Base-by-base conservation (phyloP, 2,329 filamentous ascomycete genomes). In the Ophiosphaerella narmari region DNA sequence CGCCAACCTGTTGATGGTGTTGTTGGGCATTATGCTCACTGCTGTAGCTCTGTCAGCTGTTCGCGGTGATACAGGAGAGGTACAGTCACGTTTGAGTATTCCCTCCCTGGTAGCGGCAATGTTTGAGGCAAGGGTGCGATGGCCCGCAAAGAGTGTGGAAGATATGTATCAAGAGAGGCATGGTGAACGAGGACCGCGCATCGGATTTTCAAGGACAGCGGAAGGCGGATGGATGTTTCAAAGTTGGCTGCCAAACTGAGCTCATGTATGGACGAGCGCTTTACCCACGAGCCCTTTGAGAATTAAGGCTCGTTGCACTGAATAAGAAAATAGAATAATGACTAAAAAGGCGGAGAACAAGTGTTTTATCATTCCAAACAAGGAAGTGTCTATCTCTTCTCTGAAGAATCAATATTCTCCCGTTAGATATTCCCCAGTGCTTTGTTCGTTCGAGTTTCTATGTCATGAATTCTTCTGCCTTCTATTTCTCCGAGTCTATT, bases 111-210 rank as follows among this genome's bases (percentile, higher is more conserved):
- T 41, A 13, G 44, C 44, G n/a, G 37, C 44, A 18, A 36, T 23
- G 9, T 47, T 47, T 36, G 44, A 47, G 21, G 18, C 26, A 34
- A 14, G 37, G 14, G 44, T 16, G 5, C 7, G 16, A 29, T 21
- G 29, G 26, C 23, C 18, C 12, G 44, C 35, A 18, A 37, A 39
- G 18, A 8, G 24, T 9, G 18, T 41, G 2, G 44, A 47, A 13
- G 29, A 47, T 12, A n/a, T 47, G 8, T 47, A 41, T 41, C 36
- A 47, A 8, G 44, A 47, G 37, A 18, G 36, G 23, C 35, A 47
- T 7, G 44, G 44, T 13, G 35, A 36, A 11, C 12, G 13, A 14
- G 43, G 43, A 14, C 18, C 35, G 3, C 29, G 43, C 2, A 14
- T 45, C 6, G 43, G 21, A 11, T 16, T 45, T 36, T 33, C 8